A percentile compares a stretch with the other conserved stretches of the same genome.
phyloP scores from a whole-genome alignment of 2,329 filamentous ascomycete species.

The Diaporthe batatas region DNA sequence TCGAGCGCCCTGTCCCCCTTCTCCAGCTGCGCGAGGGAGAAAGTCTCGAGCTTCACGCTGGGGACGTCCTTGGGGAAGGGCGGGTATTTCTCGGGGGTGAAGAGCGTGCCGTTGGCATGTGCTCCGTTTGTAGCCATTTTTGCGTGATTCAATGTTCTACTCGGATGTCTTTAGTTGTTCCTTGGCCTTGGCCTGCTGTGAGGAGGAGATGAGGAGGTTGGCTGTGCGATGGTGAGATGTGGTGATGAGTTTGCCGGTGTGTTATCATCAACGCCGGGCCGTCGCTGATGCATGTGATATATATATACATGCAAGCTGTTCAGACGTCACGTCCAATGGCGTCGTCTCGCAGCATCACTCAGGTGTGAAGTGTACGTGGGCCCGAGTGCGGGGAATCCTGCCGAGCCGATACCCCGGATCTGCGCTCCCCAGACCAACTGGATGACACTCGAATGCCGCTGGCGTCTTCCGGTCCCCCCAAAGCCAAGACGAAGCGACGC shows the following conservation, averaged over 20 bases:
- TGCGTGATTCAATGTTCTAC: too few species aligned
- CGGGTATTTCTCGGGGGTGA: conserved; percentile 31
- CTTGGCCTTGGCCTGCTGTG: too few species aligned
- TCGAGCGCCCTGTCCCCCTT: conserved; percentile 38
- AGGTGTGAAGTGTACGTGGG: background rate
- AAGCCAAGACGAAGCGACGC: background rate
- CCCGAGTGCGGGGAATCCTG: conserved; percentile 23
- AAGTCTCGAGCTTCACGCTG: conserved; percentile 40
- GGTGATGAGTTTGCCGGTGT: background rate
- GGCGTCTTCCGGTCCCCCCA: background rate
- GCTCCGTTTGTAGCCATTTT: conserved; percentile 27
- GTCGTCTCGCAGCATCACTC: background rate
- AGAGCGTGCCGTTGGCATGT: background rate
- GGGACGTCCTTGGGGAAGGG: conserved; percentile 39
- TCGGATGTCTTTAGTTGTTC: background rate
- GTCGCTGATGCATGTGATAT: background rate
- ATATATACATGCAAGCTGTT: background rate
- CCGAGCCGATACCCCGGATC: conserved; percentile 8
- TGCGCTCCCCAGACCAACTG: background rate
- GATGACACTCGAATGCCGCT: conserved; percentile 2
- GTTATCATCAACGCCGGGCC: background rate
- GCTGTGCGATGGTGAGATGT: background rate
- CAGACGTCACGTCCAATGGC: background rate
- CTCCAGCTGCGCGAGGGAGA: conserved; percentile 42
- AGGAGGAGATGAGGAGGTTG: background rate